Evolutionary conservation across 192 early-diverging fungal species (phyloP).

Genomic region (Backusella tarrabulga): DNA sequence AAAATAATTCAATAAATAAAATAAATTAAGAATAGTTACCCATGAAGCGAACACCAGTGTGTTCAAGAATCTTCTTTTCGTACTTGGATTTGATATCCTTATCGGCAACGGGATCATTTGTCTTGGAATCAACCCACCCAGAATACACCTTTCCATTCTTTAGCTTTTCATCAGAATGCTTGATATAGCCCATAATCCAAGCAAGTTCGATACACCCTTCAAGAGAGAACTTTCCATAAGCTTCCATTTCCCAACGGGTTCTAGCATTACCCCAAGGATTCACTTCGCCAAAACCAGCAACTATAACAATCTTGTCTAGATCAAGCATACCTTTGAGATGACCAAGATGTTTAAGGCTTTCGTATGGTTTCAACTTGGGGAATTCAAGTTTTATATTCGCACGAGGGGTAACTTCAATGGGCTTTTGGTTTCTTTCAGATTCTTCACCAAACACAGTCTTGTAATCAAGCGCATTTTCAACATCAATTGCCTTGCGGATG

Average conservation of each 20-base stretch:
- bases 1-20: not conserved
- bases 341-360: constrained; percentile 60
- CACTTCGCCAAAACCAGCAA: constrained; percentile 93
- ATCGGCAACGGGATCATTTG: constrained; percentile 83
- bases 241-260: constrained; percentile 97
- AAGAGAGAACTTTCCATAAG: constrained; percentile 81
- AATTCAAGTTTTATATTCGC: constrained; percentile 87
- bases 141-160: constrained; percentile 76
- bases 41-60: constrained; percentile 90
- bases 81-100: constrained; percentile 86
- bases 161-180: constrained; percentile 79
- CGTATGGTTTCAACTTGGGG: constrained; percentile 62
- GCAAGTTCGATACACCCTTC: constrained; percentile 96
- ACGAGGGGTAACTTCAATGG: constrained; percentile 71
- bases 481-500: constrained; percentile 78
- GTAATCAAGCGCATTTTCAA: constrained; percentile 77
- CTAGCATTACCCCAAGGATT: constrained; percentile 85
- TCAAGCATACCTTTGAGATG: constrained; percentile 78
- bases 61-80: constrained; percentile 84
- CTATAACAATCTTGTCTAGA: constrained; percentile 89
- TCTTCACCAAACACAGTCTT: constrained; percentile 73
- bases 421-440: constrained; percentile 56
- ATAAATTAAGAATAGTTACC: constrained; percentile 31
- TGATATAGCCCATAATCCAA: constrained; percentile 97
- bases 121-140: constrained; percentile 91